Evolutionary conservation across 148 eudicot genomes (phyloP).

Genomic region (Vaccinium vitisidaea): DNA sequence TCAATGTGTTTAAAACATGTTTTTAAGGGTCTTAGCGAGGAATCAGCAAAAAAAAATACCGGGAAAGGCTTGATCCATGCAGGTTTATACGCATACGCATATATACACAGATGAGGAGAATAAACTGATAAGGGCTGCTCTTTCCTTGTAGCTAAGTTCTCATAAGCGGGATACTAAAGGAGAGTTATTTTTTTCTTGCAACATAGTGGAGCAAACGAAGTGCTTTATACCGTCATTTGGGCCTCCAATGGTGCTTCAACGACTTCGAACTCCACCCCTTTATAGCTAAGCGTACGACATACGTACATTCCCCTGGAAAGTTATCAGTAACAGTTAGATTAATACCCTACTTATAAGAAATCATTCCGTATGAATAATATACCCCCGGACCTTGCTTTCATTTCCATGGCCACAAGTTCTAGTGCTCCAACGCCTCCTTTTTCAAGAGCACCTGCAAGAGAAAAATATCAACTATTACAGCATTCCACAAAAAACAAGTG

Average conservation of each 20-base stretch:
- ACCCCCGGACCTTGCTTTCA: slow-evolving; percentile 89
- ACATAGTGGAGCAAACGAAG: background rate
- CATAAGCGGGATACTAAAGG: background rate
- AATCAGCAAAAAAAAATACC: no score
- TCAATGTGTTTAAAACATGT: no score
- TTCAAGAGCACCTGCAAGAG: slow-evolving; percentile 70
- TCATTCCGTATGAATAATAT: background rate
- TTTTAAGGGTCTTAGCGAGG: no score
- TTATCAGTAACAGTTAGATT: slow-evolving; percentile 7
- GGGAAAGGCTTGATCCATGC: no score
- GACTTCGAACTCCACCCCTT: slow-evolving; percentile 94
- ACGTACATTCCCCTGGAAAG: slow-evolving; percentile 91
- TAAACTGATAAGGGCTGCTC: background rate
- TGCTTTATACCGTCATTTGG: slow-evolving; percentile 67
- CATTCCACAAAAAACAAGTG: slow-evolving; percentile 3
- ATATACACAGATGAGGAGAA: background rate
- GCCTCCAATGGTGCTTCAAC: slow-evolving; percentile 84
- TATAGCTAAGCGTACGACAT: slow-evolving; percentile 94
- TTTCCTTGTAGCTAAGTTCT: slow-evolving; percentile 1
- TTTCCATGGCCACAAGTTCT: slow-evolving; percentile 99
- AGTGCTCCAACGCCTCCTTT: slow-evolving; percentile 99
- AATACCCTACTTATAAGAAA: slow-evolving; percentile 9
- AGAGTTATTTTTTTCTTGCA: background rate
- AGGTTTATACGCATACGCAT: background rate
- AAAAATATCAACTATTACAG: background rate